Evolutionary conservation across 202 grass and related monocot species (phyloP), one percentile per base, ranked within the genome.

Genomic region (Zizania palustris): DNA sequence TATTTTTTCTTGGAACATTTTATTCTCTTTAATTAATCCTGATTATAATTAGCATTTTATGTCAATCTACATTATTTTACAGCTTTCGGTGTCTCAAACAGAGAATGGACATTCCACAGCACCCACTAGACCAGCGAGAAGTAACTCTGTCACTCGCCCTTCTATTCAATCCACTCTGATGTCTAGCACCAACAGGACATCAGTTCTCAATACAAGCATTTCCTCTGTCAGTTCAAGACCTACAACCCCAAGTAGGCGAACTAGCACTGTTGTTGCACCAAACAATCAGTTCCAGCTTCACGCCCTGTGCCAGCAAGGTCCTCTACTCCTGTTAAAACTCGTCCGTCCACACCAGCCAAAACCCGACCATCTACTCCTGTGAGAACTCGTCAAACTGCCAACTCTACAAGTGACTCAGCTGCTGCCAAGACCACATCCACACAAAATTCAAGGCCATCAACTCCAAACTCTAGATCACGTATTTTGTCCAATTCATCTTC

Each of bases 51-150:
- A 77, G 33, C 33, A 21, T 39, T 81, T 19, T 50, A 73, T 56
- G 11, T 46, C 21, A 33, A 63, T 42, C 12, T 28, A 67, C 41
- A 59, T 74, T 73, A 20, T 60, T 56, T 80, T 84, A 79, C 87
- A 99, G 96, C 92, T 99, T 81, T 94, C 87, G 46, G 22, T 74
- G 61, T 88, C 89, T 63, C 92, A 96, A 90, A 67, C 87, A 51
- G 96, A 99, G 50, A 99, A 85, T 87, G 87, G 83, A 1, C 80
- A 90, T 83, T 85, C 80, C 3, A 61, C 63, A 56, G 74, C 48
- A 80, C 88, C 89, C 60, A 71, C 75, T 80, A 89, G 92, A 85
- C 89, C 92, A 80, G 89, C 60, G 64, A 84, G 89, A 87, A 99
- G 92, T 71, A 95, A 79, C 63, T 99, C 92, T 1, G 89, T 95